A percentile compares a stretch with the other conserved stretches of the same genome.
These are phyloP conservation scores for Chlorophyllum brunneum DNA, from an alignment of 768 basidiomycete genomes.

Conservation along the genomic window DNA sequence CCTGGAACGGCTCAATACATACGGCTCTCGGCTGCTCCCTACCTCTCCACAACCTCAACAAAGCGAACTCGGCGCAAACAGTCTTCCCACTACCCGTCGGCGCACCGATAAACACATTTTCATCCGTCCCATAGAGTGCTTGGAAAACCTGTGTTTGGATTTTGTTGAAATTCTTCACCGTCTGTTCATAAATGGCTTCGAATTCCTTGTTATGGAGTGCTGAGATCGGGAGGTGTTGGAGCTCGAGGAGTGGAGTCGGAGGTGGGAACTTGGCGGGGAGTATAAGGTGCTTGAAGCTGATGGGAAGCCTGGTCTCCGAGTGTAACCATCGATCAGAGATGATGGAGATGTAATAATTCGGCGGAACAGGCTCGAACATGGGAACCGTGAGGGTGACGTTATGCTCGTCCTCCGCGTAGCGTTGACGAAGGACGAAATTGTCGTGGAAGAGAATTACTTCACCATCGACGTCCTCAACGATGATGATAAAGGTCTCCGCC, in stretches of 20 bases:
- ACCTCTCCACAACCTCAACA: slow-evolving; percentile 94
- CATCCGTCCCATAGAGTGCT: slow-evolving; percentile 92
- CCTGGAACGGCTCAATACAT: slow-evolving; percentile 95
- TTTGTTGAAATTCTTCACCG: slow-evolving; percentile 91
- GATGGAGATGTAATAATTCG: slow-evolving; percentile 96
- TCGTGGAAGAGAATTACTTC: slow-evolving; percentile 96
- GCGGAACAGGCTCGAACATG: slow-evolving; percentile 96
- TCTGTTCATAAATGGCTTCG: slow-evolving; percentile 78
- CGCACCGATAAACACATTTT: slow-evolving; percentile 95
- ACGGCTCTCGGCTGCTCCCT: slow-evolving; percentile 78
- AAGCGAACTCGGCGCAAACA: slow-evolving; percentile 93
- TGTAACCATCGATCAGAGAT: slow-evolving; percentile 96
- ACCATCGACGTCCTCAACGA: slow-evolving; percentile 97
- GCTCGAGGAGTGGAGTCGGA: slow-evolving; percentile 88
- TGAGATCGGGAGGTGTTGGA: slow-evolving; percentile 84
- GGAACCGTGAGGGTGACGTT: slow-evolving; percentile 92
- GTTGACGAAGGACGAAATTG: slow-evolving; percentile 85
- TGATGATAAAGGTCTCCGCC: slow-evolving; percentile 87
- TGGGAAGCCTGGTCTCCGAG: slow-evolving; percentile 88
- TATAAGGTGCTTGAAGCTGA: slow-evolving; percentile 97
- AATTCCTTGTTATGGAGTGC: slow-evolving; percentile 94
- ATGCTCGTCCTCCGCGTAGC: slow-evolving; percentile 92
- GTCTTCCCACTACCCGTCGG: slow-evolving; percentile 98
- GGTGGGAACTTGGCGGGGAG: slow-evolving; percentile 95
- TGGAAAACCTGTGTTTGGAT: slow-evolving; percentile 99